Evolutionary conservation across 177 flowering plant genomes (phyloP).

Genomic region (Vitis hybrid): DNA sequence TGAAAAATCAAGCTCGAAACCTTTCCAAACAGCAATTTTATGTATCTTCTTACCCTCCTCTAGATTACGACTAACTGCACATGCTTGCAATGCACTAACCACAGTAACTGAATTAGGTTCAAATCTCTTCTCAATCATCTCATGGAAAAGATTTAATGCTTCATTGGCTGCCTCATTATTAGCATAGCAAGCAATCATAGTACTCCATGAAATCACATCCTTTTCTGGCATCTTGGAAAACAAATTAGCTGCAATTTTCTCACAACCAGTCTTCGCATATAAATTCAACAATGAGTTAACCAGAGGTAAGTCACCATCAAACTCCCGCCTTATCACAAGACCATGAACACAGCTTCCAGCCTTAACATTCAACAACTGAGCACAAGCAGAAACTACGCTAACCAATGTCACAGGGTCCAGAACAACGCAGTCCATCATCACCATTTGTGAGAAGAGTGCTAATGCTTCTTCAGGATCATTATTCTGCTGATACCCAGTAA

Average conservation of each 20-base stretch:
- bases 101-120: conserved; percentile 46
- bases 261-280: conserved; percentile 45
- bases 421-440: conserved; percentile 13
- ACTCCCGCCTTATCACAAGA: conserved; percentile 33
- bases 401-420: conserved; percentile 52
- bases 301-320: conserved; percentile 30
- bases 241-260: conserved; percentile 34
- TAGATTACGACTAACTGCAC: conserved; percentile 39
- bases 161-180: conserved; percentile 39
- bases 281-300: conserved; percentile 53
- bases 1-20: conserved; percentile 39
- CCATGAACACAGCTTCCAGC: conserved; percentile 56
- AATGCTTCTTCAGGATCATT: conserved; percentile 38
- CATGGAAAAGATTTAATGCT: conserved; percentile 48
- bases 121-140: conserved; percentile 41
- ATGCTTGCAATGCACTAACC: conserved; percentile 61
- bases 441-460: conserved; percentile 44
- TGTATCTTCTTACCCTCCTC: conserved; percentile 52
- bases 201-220: conserved; percentile 73
- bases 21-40: conserved; percentile 33
- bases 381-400: conserved; percentile 58
- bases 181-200: conserved; percentile 53
- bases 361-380: conserved; percentile 21
- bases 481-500: conserved; percentile 57
- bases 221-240: conserved; percentile 39